These are phyloP conservation scores for Ophiosphaerella narmari DNA, from an alignment of 2,329 filamentous ascomycete species.

Conservation along the genomic window DNA sequence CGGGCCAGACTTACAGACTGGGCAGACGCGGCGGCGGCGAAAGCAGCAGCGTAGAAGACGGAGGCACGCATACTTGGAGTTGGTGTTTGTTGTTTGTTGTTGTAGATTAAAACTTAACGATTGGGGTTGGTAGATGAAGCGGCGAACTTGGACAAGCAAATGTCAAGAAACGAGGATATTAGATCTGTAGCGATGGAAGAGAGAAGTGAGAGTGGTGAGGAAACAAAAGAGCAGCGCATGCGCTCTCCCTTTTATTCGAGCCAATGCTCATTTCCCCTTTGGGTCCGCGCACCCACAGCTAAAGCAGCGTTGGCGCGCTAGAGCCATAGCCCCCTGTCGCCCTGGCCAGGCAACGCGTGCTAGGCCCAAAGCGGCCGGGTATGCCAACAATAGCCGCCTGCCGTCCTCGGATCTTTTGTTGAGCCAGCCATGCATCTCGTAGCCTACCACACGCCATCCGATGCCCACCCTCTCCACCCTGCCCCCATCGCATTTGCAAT, in stretches of 20 bases:
- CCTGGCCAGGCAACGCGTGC: constrained; percentile 28
- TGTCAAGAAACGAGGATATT: constrained; percentile 13
- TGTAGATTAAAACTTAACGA: constrained; percentile 12
- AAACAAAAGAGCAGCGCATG: constrained; percentile 10
- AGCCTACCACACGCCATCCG: too few relatives aligned
- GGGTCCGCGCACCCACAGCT: constrained; percentile 1
- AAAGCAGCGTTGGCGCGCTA: constrained; percentile 16
- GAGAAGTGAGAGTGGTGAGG: neutral
- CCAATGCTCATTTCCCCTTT: constrained; percentile 10
- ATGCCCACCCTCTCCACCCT: too few relatives aligned
- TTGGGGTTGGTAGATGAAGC: constrained; percentile 7
- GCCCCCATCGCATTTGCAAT: too few relatives aligned
- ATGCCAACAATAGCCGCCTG: constrained; percentile 20
- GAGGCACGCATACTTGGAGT: constrained; percentile 39
- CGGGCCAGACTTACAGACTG: constrained; percentile 26
- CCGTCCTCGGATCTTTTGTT: constrained; percentile 11
- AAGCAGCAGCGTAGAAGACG: constrained; percentile 35
- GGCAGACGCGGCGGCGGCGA: constrained; percentile 37
- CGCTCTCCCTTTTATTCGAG: constrained; percentile 23
- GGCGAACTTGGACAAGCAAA: constrained; percentile 14
- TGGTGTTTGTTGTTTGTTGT: constrained; percentile 4
- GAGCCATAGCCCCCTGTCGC: constrained; percentile 9
- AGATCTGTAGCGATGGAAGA: constrained; percentile 10
- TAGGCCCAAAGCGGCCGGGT: constrained; percentile 1
- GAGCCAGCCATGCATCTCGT: constrained; percentile 1